Conservation (phyloP, 169 alveolate genomes). For the Besnoitia besnoiti region DNA sequence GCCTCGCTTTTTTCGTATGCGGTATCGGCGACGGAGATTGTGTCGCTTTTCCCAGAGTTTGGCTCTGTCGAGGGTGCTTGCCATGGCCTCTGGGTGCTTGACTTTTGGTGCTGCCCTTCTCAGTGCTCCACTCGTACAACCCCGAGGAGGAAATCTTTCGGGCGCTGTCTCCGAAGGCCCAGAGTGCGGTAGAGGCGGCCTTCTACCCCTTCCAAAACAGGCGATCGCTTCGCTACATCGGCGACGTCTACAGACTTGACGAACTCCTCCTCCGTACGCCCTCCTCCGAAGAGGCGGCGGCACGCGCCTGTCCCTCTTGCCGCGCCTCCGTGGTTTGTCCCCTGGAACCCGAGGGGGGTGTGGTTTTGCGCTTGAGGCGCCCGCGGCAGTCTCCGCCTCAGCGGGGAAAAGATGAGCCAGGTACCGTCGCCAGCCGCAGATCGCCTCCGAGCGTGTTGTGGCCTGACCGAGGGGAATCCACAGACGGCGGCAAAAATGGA, state of each 20-base stretch:
- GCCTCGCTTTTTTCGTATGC: too few relatives aligned
- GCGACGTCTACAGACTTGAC: background rate
- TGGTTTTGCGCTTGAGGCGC: background rate
- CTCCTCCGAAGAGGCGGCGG: background rate
- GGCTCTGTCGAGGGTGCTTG: too few relatives aligned
- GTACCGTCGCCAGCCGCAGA: too few relatives aligned
- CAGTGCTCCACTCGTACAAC: conserved; percentile 20
- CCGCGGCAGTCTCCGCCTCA: background rate
- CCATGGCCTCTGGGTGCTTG: too few relatives aligned
- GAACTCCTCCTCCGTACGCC: background rate
- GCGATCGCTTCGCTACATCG: background rate
- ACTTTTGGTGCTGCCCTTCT: background rate
- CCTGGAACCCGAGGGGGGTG: conserved; percentile 4
- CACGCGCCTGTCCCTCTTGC: background rate
- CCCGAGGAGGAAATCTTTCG: background rate
- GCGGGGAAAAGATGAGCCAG: background rate
- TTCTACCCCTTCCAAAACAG: background rate
- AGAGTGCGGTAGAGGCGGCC: background rate
- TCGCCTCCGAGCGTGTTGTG: too few relatives aligned
- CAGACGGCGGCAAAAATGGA: too few relatives aligned
- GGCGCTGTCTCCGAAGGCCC: background rate
- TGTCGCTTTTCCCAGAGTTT: too few relatives aligned
- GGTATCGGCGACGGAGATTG: too few relatives aligned
- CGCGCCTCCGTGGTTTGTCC: conserved; percentile 30
- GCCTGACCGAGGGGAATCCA: too few relatives aligned